A percentile compares a stretch with the other conserved stretches of the same genome.
phyloP scores from a whole-genome alignment of 2,329 filamentous ascomycete species.

The Sarocladiaceae sp. region DNA sequence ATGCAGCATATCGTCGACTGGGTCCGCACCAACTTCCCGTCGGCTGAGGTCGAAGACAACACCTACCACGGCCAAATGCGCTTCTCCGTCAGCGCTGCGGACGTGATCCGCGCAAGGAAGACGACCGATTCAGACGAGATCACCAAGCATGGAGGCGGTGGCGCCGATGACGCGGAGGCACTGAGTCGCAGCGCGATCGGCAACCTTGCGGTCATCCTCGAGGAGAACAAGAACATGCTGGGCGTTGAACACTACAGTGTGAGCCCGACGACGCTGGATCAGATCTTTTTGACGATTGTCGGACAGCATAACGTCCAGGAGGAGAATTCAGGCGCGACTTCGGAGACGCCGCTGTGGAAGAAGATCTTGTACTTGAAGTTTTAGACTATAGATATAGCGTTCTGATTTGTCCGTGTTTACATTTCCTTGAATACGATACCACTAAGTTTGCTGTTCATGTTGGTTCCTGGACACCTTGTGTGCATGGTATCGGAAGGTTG shows the following conservation, averaged over 20 bases:
- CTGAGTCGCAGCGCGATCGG: constrained; percentile 52
- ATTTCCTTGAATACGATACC: not conserved
- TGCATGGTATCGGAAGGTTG: no score
- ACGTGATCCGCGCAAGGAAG: constrained; percentile 23
- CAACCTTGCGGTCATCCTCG: constrained; percentile 63
- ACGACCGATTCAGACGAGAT: constrained; percentile 16
- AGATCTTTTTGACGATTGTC: constrained; percentile 85
- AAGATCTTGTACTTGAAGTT: constrained; percentile 9
- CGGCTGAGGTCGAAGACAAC: constrained; percentile 63
- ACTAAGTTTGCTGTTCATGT: not conserved
- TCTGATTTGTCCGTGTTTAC: not conserved
- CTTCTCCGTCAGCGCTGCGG: constrained; percentile 63
- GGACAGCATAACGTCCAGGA: constrained; percentile 72
- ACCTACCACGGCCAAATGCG: constrained; percentile 81
- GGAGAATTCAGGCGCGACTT: constrained; percentile 49
- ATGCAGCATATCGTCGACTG: constrained; percentile 61
- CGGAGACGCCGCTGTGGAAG: constrained; percentile 16
- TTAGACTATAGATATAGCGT: no score
- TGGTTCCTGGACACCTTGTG: no score
- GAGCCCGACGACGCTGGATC: constrained; percentile 78
- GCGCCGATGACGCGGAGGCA: constrained; percentile 14
- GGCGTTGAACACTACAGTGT: constrained; percentile 84
- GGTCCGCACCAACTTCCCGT: constrained; percentile 55
- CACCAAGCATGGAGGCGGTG: constrained; percentile 1
- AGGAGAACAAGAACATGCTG: constrained; percentile 60